Evolutionary conservation across 306 rosid species (phyloP).

Genomic region (Argentina anserina): DNA sequence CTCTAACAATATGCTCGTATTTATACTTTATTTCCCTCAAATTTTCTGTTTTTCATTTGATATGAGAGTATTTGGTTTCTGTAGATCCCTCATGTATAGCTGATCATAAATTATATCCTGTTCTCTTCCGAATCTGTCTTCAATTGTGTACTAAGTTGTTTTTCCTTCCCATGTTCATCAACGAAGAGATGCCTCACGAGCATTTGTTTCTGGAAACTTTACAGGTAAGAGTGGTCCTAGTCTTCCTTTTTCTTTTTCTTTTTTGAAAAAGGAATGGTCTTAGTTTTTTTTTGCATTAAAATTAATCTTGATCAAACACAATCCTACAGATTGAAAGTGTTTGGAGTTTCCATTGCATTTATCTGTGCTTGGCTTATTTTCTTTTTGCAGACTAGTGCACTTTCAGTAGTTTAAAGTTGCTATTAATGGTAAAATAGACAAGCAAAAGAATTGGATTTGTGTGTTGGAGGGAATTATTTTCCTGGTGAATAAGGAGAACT

Average conservation of each 20-base stretch:
- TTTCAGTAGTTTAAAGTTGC: neutral
- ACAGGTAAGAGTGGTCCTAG: constrained; percentile 50
- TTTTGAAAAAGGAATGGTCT: neutral
- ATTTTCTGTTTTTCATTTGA: neutral
- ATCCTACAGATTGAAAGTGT: neutral
- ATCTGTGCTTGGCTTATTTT: neutral
- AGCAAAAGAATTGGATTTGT: neutral
- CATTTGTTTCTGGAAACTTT: constrained; percentile 98
- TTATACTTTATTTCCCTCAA: neutral
- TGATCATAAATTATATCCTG: neutral
- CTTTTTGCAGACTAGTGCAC: neutral
- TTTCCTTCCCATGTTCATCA: constrained; percentile 9
- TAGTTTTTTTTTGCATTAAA: neutral
- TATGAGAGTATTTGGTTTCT: neutral
- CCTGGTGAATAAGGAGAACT: neutral
- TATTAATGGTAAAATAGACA: no score
- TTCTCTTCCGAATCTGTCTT: neutral
- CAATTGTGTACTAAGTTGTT: constrained; percentile 11
- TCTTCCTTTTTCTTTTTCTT: no score
- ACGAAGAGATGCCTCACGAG: constrained; percentile 91
- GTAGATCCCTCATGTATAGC: neutral
- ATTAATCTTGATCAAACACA: neutral
- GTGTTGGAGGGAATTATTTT: neutral
- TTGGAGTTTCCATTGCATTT: neutral
- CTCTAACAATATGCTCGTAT: neutral